Evolutionary conservation across 1,284 basidiomycete species (phyloP).

Genomic region (Cryptococcus depauperatus): DNA sequence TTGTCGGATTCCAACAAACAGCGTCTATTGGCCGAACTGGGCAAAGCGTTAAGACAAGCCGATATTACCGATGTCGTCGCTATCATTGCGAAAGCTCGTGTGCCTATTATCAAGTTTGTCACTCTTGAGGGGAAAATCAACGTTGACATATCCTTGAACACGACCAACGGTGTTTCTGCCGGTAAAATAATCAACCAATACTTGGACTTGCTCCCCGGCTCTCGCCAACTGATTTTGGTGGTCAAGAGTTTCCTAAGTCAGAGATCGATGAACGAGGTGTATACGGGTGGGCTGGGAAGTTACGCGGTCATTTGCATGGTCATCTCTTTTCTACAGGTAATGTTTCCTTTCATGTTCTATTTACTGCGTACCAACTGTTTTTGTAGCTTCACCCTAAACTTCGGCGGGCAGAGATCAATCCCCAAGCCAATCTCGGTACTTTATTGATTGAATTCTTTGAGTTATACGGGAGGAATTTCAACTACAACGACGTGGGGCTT

Average conservation of each 20-base stretch:
- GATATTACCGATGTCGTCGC: constrained; percentile 55
- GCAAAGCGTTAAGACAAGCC: constrained; percentile 45
- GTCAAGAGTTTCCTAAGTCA: constrained; percentile 86
- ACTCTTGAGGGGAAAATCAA: constrained; percentile 56
- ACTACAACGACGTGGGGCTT: constrained; percentile 84
- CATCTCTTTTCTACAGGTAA: constrained; percentile 81
- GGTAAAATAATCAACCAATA: constrained; percentile 76
- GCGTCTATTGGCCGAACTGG: constrained; percentile 44
- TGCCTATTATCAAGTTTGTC: constrained; percentile 46
- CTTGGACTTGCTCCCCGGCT: constrained; percentile 62
- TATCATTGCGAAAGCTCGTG: constrained; percentile 80
- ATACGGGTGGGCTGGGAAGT: constrained; percentile 85
- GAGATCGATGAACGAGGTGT: constrained; percentile 93
- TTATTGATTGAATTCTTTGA: constrained; percentile 95
- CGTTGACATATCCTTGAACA: constrained; percentile 86
- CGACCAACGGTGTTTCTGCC: constrained; percentile 72
- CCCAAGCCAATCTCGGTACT: constrained; percentile 79
- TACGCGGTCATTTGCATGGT: constrained; percentile 91
- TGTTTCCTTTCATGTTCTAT: not conserved
- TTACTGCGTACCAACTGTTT: not conserved
- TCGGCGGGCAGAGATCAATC: constrained; percentile 75
- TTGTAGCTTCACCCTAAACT: constrained; percentile 83
- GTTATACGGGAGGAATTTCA: constrained; percentile 86
- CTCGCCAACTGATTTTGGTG: constrained; percentile 73
- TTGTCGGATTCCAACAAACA: constrained; percentile 42